Conservation (phyloP, 2,329 filamentous ascomycete genomes). For the Blumeriella jaapii region DNA sequence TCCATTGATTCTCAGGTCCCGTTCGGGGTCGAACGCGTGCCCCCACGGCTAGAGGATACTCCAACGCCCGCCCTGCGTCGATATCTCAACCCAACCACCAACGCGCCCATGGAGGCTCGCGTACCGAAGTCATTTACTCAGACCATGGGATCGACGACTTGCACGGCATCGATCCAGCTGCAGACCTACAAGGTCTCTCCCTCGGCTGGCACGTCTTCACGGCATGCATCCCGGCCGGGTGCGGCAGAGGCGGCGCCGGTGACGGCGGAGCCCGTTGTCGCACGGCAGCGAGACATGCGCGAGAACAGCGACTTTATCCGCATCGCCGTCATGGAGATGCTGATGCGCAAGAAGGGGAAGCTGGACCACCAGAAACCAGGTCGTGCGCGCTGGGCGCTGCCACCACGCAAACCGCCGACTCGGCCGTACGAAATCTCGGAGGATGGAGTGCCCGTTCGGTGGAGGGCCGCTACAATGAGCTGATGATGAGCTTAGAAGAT, state of each 20-base stretch:
- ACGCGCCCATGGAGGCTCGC: constrained; percentile 33
- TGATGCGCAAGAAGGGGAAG: constrained; percentile 56
- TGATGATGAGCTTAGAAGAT: constrained; percentile 1
- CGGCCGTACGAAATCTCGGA: constrained; percentile 44
- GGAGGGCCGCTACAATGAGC: constrained; percentile 35
- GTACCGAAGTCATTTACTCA: constrained; percentile 27
- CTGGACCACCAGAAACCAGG: constrained; percentile 55
- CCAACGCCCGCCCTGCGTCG: constrained; percentile 55
- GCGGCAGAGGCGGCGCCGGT: constrained; percentile 26
- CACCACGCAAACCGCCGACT: constrained; percentile 44
- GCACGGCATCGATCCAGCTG: constrained; percentile 60
- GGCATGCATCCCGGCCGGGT: constrained; percentile 17
- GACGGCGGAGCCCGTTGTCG: constrained; percentile 33
- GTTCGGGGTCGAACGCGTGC: constrained; percentile 56
- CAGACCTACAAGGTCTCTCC: constrained; percentile 46
- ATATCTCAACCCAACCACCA: constrained; percentile 54
- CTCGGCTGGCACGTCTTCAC: constrained; percentile 30
- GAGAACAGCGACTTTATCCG: constrained; percentile 62
- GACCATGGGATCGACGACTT: constrained; percentile 32
- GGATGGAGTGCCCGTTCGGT: constrained; percentile 48
- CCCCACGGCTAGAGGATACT: constrained; percentile 49
- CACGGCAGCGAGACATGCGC: constrained; percentile 53
- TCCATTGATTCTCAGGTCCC: constrained; percentile 55
- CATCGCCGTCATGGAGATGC: constrained; percentile 61
- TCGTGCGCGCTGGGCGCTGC: constrained; percentile 55